phyloP scores from a whole-genome alignment of 257 asterid species.

The Perilla frutescens region DNA sequence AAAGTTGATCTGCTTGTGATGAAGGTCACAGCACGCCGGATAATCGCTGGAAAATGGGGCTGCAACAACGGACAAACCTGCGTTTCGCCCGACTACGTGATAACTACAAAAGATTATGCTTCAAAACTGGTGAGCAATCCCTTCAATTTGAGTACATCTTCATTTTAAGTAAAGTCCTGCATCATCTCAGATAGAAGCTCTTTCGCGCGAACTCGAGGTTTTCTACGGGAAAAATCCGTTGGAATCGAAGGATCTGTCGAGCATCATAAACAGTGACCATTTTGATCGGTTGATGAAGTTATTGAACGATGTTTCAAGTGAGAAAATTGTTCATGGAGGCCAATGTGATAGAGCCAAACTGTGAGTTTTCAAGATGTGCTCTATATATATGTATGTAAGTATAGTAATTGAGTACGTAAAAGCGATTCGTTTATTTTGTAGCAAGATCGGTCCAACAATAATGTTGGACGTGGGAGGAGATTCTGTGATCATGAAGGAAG shows the following conservation, averaged over 20 bases:
- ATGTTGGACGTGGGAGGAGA: slow-evolving; percentile 76
- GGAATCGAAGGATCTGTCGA: slow-evolving; percentile 67
- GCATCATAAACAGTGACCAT: slow-evolving; percentile 70
- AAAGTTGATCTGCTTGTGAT: slow-evolving; percentile 17
- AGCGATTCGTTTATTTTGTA: not conserved
- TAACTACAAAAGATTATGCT: slow-evolving; percentile 71
- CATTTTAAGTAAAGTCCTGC: not conserved
- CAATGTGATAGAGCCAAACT: slow-evolving; percentile 62
- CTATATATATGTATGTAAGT: too few relatives aligned
- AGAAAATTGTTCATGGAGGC: slow-evolving; percentile 77
- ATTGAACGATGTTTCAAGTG: slow-evolving; percentile 64
- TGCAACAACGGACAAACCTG: slow-evolving; percentile 92
- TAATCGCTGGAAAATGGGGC: slow-evolving; percentile 95
- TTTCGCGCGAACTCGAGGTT: slow-evolving; percentile 62
- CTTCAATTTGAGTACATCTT: not conserved
- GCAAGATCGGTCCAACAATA: slow-evolving; percentile 83
- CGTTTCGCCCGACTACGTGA: slow-evolving; percentile 73
- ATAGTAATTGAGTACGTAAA: too few relatives aligned
- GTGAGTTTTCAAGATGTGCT: slow-evolving; percentile 52
- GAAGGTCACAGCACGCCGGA: slow-evolving; percentile 77
- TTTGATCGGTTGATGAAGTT: slow-evolving; percentile 65
- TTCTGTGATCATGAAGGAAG: slow-evolving; percentile 78
- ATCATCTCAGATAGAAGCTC: slow-evolving; percentile 53
- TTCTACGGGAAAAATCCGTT: slow-evolving; percentile 80
- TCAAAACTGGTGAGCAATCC: slow-evolving; percentile 56